Base-by-base conservation (phyloP, 495 filamentous ascomycete genomes). In the Xylaria scruposa region DNA sequence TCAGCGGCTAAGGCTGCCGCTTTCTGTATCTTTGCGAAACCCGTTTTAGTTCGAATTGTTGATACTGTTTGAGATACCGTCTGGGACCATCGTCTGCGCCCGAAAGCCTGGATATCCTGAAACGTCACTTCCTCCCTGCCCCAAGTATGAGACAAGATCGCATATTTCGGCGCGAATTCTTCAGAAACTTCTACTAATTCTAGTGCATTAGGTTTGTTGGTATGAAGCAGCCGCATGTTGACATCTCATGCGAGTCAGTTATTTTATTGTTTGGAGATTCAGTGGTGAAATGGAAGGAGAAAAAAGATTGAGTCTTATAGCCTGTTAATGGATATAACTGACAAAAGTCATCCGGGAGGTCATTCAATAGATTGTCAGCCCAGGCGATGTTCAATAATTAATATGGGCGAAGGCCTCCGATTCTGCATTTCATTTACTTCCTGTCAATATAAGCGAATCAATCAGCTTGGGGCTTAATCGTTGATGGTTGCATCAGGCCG, bases 101-200 rank as follows among this genome's bases (percentile, higher is more conserved):
- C 15, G 7, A 63, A 17, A 26, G 36, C 24, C 38, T 68, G 31
- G 67, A 33, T 10, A 70, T 76, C 66, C 4, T 64, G 15, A 40
- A 74, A 70, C 0, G 31, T 56, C 29, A 76, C 64, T 31, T 74
- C 70, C 29, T 64, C 73, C 10, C 15, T 58, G 0, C 64, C 70
- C 73, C 73, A 74, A 3, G 70, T 72, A 38, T 74, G 73, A n/a
- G 73, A 74, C 33, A 74, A 42, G 40, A 74, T 72, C 38, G 70
- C 73, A 44, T 74, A 47, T 46, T 36, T 7, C 2, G 67, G 53
- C 40, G 44, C 24, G 1, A 21, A 33, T 19, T 65, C 62, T 29
- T 63, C 60, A 8, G 36, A 19, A 44, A 63, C 38, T 46, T 63
- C 38, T 31, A 44, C 12, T 33, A 63, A 26, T 46, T 63, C 12